Evolutionary conservation across 331 rosid species (phyloP).

Genomic region (Telfairia occidentalis): DNA sequence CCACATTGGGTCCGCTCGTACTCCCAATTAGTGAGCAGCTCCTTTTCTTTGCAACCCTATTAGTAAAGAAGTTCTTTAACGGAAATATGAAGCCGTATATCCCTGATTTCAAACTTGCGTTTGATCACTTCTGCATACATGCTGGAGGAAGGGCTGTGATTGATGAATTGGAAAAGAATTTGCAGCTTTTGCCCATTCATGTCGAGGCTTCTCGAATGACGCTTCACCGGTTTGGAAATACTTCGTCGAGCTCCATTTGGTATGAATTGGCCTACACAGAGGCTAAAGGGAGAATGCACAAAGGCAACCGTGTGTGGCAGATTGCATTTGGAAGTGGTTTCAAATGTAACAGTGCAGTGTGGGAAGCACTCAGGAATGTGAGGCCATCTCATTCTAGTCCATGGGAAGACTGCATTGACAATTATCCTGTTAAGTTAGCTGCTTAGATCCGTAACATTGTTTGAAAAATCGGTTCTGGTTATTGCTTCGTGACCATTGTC

Average conservation of each 20-base stretch:
- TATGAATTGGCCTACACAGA: conserved; percentile 14
- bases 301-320: conserved; percentile 18
- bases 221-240: conserved; percentile 16
- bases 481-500: not conserved
- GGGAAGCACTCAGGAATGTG: conserved; percentile 17
- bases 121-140: conserved; percentile 16
- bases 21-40: conserved; percentile 19
- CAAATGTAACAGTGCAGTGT: conserved; percentile 16
- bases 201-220: conserved; percentile 20
- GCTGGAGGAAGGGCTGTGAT: conserved; percentile 16
- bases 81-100: conserved; percentile 11
- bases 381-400: conserved; percentile 9
- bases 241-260: conserved; percentile 20
- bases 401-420: conserved; percentile 12
- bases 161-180: conserved; percentile 16
- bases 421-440: conserved; percentile 8
- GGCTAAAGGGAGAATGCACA: conserved; percentile 12
- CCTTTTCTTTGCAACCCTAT: conserved; percentile 1
- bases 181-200: conserved; percentile 7
- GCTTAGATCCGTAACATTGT: conserved; percentile 2
- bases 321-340: conserved; percentile 19
- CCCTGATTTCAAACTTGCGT: conserved; percentile 17
- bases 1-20: conserved; percentile 14
- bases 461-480: not conserved
- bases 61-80: conserved; percentile 6